Conservation (phyloP, 2,329 filamentous ascomycete species). For the Rosellinia necatrix region DNA sequence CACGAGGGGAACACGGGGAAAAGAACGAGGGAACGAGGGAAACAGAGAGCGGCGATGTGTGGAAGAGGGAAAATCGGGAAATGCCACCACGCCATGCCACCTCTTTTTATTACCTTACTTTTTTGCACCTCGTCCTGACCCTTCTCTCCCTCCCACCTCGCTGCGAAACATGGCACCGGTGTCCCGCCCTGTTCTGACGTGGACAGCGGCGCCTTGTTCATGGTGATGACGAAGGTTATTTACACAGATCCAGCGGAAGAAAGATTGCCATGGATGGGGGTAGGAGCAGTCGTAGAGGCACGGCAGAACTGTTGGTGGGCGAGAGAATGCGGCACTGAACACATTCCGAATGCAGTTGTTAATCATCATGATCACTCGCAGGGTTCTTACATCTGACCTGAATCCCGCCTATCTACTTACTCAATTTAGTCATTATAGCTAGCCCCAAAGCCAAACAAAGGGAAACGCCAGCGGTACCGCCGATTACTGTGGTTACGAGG, state of each 20-base stretch:
- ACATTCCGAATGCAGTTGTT: conserved; percentile 25
- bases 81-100: conserved; percentile 29
- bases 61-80: conserved; percentile 33
- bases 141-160: conserved; percentile 18
- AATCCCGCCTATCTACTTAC: conserved; percentile 9
- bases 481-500: conserved; percentile 24
- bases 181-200: conserved; percentile 16
- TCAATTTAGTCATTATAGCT: conserved; percentile 14
- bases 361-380: conserved; percentile 29
- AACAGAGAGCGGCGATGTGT: conserved; percentile 21
- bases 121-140: no score
- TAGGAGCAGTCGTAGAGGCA: background rate
- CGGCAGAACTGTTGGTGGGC: conserved; percentile 7
- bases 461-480: conserved; percentile 19
- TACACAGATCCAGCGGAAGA: conserved; percentile 3
- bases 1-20: conserved; percentile 30
- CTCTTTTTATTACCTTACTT: conserved; percentile 25
- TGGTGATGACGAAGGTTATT: conserved; percentile 15
- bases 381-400: conserved; percentile 19
- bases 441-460: conserved; percentile 26
- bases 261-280: background rate
- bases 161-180: conserved; percentile 20
- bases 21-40: conserved; percentile 28
- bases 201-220: background rate
- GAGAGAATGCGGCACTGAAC: conserved; percentile 18